A percentile compares a stretch with the other conserved stretches of the same genome.
phyloP scores from a whole-genome alignment of 2,329 filamentous ascomycete genomes.

The Nemania sp. region DNA sequence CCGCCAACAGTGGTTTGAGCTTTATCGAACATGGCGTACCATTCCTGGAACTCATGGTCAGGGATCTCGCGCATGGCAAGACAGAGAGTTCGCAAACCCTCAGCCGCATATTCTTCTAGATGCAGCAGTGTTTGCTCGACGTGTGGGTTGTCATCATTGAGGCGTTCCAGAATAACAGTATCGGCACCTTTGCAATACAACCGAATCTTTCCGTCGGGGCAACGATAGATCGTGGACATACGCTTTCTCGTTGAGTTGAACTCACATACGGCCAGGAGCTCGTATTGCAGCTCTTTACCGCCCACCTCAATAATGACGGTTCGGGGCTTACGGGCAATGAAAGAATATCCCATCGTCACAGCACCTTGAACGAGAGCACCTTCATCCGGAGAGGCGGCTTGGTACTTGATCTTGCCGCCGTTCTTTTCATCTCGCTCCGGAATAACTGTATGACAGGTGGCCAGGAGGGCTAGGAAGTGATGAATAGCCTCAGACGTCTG shows the following conservation, averaged over 20 bases:
- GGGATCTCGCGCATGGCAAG: conserved; percentile 93
- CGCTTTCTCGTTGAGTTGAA: conserved; percentile 98
- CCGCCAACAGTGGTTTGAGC: conserved; percentile 91
- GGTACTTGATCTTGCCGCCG: conserved; percentile 89
- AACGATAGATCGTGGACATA: conserved; percentile 98
- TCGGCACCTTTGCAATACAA: conserved; percentile 97
- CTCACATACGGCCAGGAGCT: conserved; percentile 95
- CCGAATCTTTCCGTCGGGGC: conserved; percentile 93
- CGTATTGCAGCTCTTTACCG: conserved; percentile 82
- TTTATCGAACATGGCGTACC: conserved; percentile 86
- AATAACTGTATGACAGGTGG: conserved; percentile 97
- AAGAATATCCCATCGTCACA: conserved; percentile 85
- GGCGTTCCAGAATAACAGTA: conserved; percentile 93
- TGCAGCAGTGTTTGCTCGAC: conserved; percentile 92
- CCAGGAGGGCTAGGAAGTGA: conserved; percentile 87
- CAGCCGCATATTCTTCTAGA: conserved; percentile 97
- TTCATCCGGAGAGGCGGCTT: conserved; percentile 96
- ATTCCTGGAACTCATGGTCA: conserved; percentile 88
- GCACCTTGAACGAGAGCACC: conserved; percentile 96
- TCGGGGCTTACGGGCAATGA: conserved; percentile 88
- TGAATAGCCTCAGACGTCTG: conserved; percentile 67
- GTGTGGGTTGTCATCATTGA: conserved; percentile 84
- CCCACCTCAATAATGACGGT: conserved; percentile 85
- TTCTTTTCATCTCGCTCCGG: conserved; percentile 87
- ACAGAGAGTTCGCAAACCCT: conserved; percentile 94